Evolutionary conservation across 495 filamentous ascomycete genomes (phyloP), one percentile per base, ranked within the genome.

Genomic region (Podospora comata): DNA sequence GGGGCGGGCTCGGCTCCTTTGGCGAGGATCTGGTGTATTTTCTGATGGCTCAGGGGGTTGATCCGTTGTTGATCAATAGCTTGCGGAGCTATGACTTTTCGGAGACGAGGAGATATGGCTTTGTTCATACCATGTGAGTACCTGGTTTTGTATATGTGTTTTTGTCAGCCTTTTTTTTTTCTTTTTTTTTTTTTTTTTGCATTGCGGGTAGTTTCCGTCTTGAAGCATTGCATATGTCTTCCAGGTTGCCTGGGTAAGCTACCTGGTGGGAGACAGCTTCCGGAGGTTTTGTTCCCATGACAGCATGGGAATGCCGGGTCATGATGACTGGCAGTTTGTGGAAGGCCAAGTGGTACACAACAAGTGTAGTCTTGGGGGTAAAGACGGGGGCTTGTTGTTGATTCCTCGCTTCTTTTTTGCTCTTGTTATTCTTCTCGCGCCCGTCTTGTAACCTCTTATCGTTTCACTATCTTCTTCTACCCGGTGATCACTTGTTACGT

Each of bases 111-210:
- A 79, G 85, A 5, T 83, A 92, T 65, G 88, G 82, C n/a, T 96
- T 97, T 74, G 87, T 97, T 5, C 92, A 97, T 66, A 88, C 90
- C 2, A 90, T 96, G 84, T 85, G 68, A 76, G 82, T 23, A 23
- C 23, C 23, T 23, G 23, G 23, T 23, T 58, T 18, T 34, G 62
- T 4, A 11, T 58, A 0, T 26, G 3, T 18, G 9, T 58, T 5
- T 58, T n/a, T 26, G n/a, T 26, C 18, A 26, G n/a, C n/a, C 15
- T 26, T 18, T 26, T 20, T 3, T 15, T 16, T 4, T 20, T 57
- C 1, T 57, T 23, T 23, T 23, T 23, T 23, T 23, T 23, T 23
- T 23, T 23, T 23, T 23, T 23, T 23, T 23, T 23, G 23, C 1
- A 23, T 23, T 23, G 23, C 23, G 23, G 23, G 23, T 23, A 23